Evolutionary conservation across 2,329 filamentous ascomycete species (phyloP), one percentile per base, ranked within the genome.

Genomic region (Didymella keratinophila): DNA sequence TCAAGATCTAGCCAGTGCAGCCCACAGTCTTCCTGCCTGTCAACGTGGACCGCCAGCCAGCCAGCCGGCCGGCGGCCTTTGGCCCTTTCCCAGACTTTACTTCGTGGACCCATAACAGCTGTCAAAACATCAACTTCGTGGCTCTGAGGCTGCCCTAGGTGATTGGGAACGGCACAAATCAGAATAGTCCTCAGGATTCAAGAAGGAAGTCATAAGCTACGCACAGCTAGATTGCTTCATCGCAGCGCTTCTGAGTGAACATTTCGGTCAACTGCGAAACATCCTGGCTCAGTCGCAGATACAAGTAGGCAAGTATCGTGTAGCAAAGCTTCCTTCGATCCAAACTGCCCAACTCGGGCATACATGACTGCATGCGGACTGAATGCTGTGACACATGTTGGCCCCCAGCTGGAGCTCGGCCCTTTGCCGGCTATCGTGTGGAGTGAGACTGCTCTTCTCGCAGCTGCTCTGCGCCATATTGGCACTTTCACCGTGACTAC

Each of bases 1-100:
- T 70, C 62, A 64, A 71, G 61, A 68, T 65, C 57, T 64, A 63
- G 63, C 65, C 63, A 68, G 61, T 60, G 60, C 53, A 61, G 59
- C 52, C 34, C 28, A 11, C 23, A 20, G 36, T 21, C 20, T 14
- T 28, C 21, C 14, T 39, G 34, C 5, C 3, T 21, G 16, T 23
- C 27, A 16, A 41, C 37, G 12, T 47, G 28, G 49, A 52, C n/a
- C 20, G 21, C 16, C 32, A 16, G 2, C 2, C 9, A 20, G 9
- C 8, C n/a, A 7, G 36, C 3, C 36, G 20, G n/a, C 36, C n/a
- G n/a, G n/a, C n/a, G n/a, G n/a, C n/a, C 20, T 4, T n/a, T 9
- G 18, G 20, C 10, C 34, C 16, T 36, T 9, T n/a, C 32, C 16
- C 8, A 39, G n/a, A 11, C 8, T 4, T 11, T 2, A 20, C n/a